phyloP scores from a whole-genome alignment of 73 alveolate species.

The Loxodes magnus region DNA sequence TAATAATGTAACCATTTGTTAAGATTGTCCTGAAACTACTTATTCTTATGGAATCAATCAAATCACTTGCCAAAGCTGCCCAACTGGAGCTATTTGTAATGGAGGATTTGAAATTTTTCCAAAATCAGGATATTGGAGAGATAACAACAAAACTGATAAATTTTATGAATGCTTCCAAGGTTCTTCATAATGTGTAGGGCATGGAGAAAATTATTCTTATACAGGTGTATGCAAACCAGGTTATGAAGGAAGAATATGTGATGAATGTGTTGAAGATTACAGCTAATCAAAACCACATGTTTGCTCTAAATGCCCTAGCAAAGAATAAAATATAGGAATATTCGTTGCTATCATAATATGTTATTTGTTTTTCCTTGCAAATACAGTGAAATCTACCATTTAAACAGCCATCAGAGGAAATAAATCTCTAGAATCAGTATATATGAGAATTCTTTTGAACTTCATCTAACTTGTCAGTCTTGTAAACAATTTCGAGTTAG shows the following conservation, averaged over 20 bases:
- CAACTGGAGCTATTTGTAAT: slow-evolving; percentile 22
- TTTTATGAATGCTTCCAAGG: slow-evolving; percentile 18
- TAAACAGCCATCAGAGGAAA: slow-evolving; percentile 26
- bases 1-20: too few relatives aligned
- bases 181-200: slow-evolving; percentile 18
- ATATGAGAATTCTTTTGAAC: slow-evolving; percentile 26
- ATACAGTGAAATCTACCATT: slow-evolving; percentile 16
- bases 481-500: slow-evolving; percentile 18
- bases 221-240: slow-evolving; percentile 30
- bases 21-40: too few relatives aligned
- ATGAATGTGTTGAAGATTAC: slow-evolving; percentile 34
- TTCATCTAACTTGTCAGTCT: slow-evolving; percentile 22
- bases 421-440: slow-evolving; percentile 22
- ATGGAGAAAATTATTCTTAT: slow-evolving; percentile 5
- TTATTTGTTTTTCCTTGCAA: background rate
- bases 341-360: slow-evolving; percentile 8
- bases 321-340: slow-evolving; percentile 1
- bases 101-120: slow-evolving; percentile 35
- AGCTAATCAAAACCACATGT: slow-evolving; percentile 1
- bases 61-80: slow-evolving; percentile 25
- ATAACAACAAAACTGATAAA: slow-evolving; percentile 4
- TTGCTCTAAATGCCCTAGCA: slow-evolving; percentile 46
- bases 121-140: slow-evolving; percentile 35
- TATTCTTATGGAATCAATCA: too few relatives aligned
- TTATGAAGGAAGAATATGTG: slow-evolving; percentile 38